Base-by-base conservation (phyloP, 2,329 filamentous ascomycete species). In the Exophiala calicioides region DNA sequence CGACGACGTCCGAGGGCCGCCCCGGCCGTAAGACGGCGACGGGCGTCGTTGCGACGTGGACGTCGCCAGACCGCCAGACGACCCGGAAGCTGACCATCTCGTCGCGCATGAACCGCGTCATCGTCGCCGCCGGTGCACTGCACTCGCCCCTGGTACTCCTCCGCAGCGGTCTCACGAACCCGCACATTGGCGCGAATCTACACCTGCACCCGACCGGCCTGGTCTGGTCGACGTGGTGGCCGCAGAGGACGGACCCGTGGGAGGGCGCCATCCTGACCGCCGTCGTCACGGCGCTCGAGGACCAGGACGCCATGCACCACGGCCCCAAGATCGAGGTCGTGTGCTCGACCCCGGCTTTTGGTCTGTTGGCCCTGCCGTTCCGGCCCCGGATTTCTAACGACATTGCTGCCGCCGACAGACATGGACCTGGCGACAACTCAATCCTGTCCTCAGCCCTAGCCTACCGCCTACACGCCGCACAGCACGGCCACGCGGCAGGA, bases 281-380 rank as follows among this genome's bases (percentile, higher is more conserved):
- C 3, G 83, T 90, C 13, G 84, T 88, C 54, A 80, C 77, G 32
- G 82, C 86, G 43, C 88, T 90, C 58, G 86, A 94, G 55, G 85
- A 96, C 58, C 74, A 90, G 0, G 89, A 95, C 63, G 80, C 80
- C 4, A 75, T 82, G 31, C 88, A 89, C 47, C 88, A 96, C 59
- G 91, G 91, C 29, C 76, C 78, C 37, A 95, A 94, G 65, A 73
- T 96, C 20, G 90, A 96, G 72, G 75, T 82, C 7, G 80, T 80
- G 13, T 56, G 47, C 35, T 26, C 40, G 18, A 39, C 42, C 2
- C 49, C 52, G 3, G 50, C 35, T 7, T 33, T 50, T 15, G 46
- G 50, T 13, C 43, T 53, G 20, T 20, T 47, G 16, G 45, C 33
- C 13, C 8, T 46, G 9, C 79, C 59, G 90, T 93, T 85, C 60